Evolutionary conservation across 768 basidiomycete species (phyloP).

Genomic region (Rhodosporidiobolus odoratus): DNA sequence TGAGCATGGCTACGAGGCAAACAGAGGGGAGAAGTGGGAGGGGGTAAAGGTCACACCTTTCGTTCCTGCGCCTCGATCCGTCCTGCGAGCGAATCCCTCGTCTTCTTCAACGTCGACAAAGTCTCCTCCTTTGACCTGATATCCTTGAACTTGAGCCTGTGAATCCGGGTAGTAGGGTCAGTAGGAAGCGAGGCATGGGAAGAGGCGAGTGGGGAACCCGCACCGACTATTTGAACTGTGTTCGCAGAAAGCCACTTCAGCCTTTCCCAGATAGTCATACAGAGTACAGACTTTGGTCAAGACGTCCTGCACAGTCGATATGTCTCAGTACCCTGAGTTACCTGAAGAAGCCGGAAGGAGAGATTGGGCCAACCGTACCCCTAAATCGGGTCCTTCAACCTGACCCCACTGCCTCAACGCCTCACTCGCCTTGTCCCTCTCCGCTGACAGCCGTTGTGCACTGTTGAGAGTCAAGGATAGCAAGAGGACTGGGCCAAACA

Average conservation of each 20-base stretch:
- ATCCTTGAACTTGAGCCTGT: constrained; percentile 46
- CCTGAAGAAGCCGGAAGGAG: neutral
- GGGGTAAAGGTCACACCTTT: constrained; percentile 43
- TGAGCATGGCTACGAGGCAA: constrained; percentile 30
- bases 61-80: constrained; percentile 49
- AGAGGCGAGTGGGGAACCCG: constrained; percentile 13
- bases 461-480: neutral
- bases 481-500: neutral
- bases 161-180: constrained; percentile 7
- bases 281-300: constrained; percentile 46
- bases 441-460: constrained; percentile 24
- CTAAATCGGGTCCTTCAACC: constrained; percentile 48
- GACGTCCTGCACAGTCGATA: constrained; percentile 39
- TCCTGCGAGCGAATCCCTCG: constrained; percentile 45
- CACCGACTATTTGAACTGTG: constrained; percentile 36
- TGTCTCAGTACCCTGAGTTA: neutral
- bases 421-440: constrained; percentile 43
- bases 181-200: constrained; percentile 27
- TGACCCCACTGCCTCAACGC: constrained; percentile 46
- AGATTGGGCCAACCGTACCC: constrained; percentile 25
- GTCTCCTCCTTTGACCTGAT: constrained; percentile 49
- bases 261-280: constrained; percentile 44
- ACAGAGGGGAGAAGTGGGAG: neutral
- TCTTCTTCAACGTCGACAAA: constrained; percentile 45
- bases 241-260: constrained; percentile 37